A percentile compares a stretch with the other conserved stretches of the same genome.
phyloP scores from a whole-genome alignment of 2,329 filamentous ascomycete genomes.

The Stagonosporopsis tanaceti region DNA sequence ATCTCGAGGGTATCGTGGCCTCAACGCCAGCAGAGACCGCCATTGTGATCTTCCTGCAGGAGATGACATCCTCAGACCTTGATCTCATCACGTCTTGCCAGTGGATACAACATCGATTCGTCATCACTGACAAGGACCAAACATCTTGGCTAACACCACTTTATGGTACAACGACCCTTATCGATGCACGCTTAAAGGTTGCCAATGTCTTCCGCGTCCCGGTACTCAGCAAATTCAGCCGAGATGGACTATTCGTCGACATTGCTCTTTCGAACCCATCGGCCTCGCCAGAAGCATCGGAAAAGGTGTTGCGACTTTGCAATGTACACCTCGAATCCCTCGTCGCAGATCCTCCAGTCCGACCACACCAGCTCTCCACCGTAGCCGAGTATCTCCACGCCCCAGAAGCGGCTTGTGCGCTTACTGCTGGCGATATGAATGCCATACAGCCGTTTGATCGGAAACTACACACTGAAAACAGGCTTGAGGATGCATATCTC shows the following conservation, averaged over 20 bases:
- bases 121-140: constrained; percentile 57
- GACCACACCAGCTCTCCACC: constrained; percentile 58
- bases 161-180: constrained; percentile 63
- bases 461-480: constrained; percentile 57
- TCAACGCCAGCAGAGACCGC: constrained; percentile 33
- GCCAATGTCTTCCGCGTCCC: constrained; percentile 61
- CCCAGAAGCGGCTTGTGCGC: constrained; percentile 48
- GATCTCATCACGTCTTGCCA: constrained; percentile 52
- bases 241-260: constrained; percentile 66
- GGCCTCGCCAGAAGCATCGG: not conserved
- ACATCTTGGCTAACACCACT: constrained; percentile 55
- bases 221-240: constrained; percentile 57
- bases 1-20: constrained; percentile 47
- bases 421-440: constrained; percentile 66
- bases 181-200: constrained; percentile 59
- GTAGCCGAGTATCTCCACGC: constrained; percentile 56
- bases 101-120: constrained; percentile 60
- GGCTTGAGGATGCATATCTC: constrained; percentile 62
- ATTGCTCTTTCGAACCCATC: constrained; percentile 37
- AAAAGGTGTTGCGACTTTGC: constrained; percentile 56
- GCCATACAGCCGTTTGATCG: constrained; percentile 64
- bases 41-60: constrained; percentile 61
- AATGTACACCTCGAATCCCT: constrained; percentile 67
- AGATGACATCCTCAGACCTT: constrained; percentile 60
- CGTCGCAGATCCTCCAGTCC: constrained; percentile 56